A percentile compares a stretch with the other conserved stretches of the same genome.
phyloP scores from a whole-genome alignment of 345 rosid species.

The Cochlearia excelsa region DNA sequence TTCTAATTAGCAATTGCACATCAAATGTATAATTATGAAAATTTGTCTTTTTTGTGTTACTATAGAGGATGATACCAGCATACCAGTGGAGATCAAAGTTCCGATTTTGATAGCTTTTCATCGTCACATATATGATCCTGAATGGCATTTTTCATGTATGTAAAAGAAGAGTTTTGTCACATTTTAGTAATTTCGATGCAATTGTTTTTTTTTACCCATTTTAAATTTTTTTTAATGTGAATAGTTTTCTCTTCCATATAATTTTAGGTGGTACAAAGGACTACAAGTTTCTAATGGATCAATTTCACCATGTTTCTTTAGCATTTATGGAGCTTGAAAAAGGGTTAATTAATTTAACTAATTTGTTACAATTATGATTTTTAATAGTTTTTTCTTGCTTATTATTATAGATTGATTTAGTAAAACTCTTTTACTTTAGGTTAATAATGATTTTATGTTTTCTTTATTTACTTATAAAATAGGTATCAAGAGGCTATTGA shows the following conservation, averaged over 20 bases:
- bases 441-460: too few species aligned
- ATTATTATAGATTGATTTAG: neutral
- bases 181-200: neutral
- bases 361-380: neutral
- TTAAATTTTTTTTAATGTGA: neutral
- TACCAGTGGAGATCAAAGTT: conserved; percentile 69
- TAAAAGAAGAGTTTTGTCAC: neutral
- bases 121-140: conserved; percentile 56
- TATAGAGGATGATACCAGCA: conserved; percentile 96
- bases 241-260: neutral
- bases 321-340: conserved; percentile 72
- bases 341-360: conserved; percentile 37
- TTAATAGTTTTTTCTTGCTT: neutral
- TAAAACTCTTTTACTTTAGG: neutral
- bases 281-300: conserved; percentile 78
- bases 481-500: conserved; percentile 82
- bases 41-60: conserved; percentile 12
- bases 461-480: neutral
- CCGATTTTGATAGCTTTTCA: conserved; percentile 75
- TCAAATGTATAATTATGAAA: too few species aligned
- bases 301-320: conserved; percentile 70
- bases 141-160: conserved; percentile 88
- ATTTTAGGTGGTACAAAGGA: conserved; percentile 70
- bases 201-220: neutral
- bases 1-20: neutral